phyloP scores from a whole-genome alignment of 2,329 filamentous ascomycete genomes.

The Paraphoma sp. region DNA sequence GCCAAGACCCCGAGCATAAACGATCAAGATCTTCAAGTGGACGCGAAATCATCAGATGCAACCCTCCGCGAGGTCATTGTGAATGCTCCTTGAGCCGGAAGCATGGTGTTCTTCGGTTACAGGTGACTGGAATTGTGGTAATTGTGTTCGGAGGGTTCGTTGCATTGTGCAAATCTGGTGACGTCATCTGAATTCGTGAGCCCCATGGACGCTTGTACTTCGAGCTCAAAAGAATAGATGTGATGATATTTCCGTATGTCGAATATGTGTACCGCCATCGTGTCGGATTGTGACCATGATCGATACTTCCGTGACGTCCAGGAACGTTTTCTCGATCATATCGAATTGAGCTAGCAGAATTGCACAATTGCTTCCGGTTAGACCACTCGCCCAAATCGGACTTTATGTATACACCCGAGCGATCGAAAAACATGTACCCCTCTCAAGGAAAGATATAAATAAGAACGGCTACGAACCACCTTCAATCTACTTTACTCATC shows the following conservation, averaged over 20 bases:
- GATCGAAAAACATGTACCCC: neutral
- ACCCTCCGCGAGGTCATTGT: constrained; percentile 1
- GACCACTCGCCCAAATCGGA: neutral
- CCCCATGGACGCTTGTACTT: neutral
- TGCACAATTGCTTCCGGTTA: neutral
- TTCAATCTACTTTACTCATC: neutral
- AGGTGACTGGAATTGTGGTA: neutral
- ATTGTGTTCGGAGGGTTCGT: neutral
- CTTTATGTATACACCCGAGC: neutral
- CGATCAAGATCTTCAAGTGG: constrained; percentile 1
- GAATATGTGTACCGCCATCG: no score
- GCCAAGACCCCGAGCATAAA: constrained; percentile 1
- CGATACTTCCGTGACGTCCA: no score
- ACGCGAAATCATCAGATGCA: neutral
- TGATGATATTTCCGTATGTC: no score
- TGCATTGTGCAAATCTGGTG: neutral
- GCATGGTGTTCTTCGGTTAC: neutral
- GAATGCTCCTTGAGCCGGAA: neutral
- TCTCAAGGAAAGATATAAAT: neutral
- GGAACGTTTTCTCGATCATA: no score
- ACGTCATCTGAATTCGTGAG: neutral
- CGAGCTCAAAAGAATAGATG: no score
- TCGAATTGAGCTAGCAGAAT: neutral
- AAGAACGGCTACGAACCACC: neutral
- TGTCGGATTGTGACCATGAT: no score